Evolutionary conservation across 2,329 filamentous ascomycete genomes (phyloP).

Genomic region (Byssochlamys sp.): DNA sequence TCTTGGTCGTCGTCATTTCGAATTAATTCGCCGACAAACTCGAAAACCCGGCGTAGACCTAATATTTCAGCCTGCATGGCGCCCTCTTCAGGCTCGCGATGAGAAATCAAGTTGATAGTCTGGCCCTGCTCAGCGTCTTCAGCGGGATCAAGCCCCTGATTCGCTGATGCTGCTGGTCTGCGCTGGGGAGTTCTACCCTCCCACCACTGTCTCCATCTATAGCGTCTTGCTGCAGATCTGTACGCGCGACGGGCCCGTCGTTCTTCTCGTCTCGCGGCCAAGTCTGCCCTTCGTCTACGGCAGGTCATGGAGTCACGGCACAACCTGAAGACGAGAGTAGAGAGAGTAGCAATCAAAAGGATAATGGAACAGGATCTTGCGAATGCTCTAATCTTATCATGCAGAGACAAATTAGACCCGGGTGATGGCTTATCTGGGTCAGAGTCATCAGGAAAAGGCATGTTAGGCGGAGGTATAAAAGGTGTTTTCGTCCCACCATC

Average conservation of each 20-base stretch:
- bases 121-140: constrained; percentile 45
- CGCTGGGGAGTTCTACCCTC: constrained; percentile 23
- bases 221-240: constrained; percentile 43
- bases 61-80: constrained; percentile 42
- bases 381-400: constrained; percentile 7
- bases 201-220: constrained; percentile 45
- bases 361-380: constrained; percentile 33
- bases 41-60: constrained; percentile 43
- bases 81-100: constrained; percentile 34
- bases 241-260: constrained; percentile 44
- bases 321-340: constrained; percentile 29
- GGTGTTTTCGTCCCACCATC: neutral
- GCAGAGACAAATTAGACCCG: constrained; percentile 1
- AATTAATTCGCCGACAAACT: constrained; percentile 43
- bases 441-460: neutral
- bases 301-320: constrained; percentile 32
- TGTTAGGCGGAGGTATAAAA: neutral
- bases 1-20: constrained; percentile 27
- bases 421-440: constrained; percentile 1
- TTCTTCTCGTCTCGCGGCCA: constrained; percentile 46
- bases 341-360: constrained; percentile 32
- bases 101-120: constrained; percentile 4
- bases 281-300: constrained; percentile 43
- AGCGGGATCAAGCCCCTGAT: constrained; percentile 22
- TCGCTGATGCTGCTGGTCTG: constrained; percentile 27